These are phyloP conservation scores for Lophiostoma macrostomum DNA, from an alignment of 495 filamentous ascomycete genomes.

Conservation along the genomic window DNA sequence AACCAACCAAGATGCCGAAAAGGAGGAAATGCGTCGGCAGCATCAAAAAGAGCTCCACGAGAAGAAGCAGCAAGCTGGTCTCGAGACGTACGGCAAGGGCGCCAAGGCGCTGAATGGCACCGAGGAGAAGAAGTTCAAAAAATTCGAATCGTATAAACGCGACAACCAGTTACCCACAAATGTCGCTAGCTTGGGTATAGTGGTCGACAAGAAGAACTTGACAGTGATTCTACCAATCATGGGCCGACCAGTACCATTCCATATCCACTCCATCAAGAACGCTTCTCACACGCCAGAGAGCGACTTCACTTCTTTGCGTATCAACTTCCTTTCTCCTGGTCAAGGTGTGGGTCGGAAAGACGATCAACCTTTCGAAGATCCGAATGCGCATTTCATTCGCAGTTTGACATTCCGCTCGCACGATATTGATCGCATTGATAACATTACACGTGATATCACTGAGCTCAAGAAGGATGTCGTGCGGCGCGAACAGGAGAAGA, in stretches of 20 bases:
- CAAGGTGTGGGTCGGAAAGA: conserved; percentile 98
- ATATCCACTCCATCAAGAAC: conserved; percentile 99
- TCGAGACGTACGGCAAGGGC: conserved; percentile 74
- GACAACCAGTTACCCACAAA: conserved; percentile 87
- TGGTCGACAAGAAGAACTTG: conserved; percentile 84
- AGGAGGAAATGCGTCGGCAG: conserved; percentile 79
- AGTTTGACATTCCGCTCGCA: conserved; percentile 92
- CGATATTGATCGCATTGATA: conserved; percentile 79
- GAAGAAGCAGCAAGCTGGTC: conserved; percentile 85
- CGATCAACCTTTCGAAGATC: conserved; percentile 97
- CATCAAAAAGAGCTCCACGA: conserved; percentile 87
- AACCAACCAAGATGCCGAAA: conserved; percentile 81
- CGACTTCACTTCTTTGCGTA: conserved; percentile 86
- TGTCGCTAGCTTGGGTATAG: conserved; percentile 79
- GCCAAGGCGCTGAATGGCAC: conserved; percentile 85
- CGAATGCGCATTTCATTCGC: conserved; percentile 89
- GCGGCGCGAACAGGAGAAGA: conserved; percentile 95
- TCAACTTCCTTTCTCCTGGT: conserved; percentile 96
- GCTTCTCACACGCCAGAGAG: conserved; percentile 59
- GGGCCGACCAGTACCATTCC: conserved; percentile 96
- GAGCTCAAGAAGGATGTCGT: conserved; percentile 88
- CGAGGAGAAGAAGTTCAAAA: conserved; percentile 93
- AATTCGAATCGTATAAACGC: conserved; percentile 97
- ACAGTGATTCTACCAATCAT: conserved; percentile 94
- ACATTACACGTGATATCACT: conserved; percentile 84